Conservation (phyloP, 305 asterid species). For the Ilex paraguariensis region DNA sequence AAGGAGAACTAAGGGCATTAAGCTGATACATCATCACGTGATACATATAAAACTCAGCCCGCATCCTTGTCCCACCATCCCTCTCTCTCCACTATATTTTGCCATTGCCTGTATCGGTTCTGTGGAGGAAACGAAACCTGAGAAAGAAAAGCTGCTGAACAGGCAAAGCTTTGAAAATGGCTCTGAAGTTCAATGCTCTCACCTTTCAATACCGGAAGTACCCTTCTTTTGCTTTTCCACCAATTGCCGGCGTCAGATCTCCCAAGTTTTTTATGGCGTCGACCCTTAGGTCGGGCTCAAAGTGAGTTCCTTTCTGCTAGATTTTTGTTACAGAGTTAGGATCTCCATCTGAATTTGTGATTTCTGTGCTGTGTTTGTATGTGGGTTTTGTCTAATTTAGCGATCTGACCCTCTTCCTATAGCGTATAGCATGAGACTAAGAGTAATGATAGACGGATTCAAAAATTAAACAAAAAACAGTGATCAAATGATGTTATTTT, state of each 20-base stretch:
- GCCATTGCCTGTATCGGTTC: background rate
- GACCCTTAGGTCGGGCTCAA: slow-evolving; percentile 50
- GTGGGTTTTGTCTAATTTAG: background rate
- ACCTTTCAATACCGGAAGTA: slow-evolving; percentile 43
- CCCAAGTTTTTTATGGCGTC: slow-evolving; percentile 71
- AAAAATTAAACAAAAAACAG: too few species aligned
- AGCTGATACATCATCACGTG: too few species aligned
- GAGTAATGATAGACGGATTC: too few species aligned
- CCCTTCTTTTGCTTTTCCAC: slow-evolving; percentile 51
- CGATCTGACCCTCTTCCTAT: too few species aligned
- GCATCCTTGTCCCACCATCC: slow-evolving; percentile 19
- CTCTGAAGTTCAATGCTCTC: slow-evolving; percentile 52
- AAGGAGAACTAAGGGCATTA: too few species aligned
- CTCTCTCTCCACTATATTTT: slow-evolving; percentile 11
- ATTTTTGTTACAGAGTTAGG: background rate
- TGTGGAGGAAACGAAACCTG: too few species aligned
- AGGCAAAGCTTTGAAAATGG: slow-evolving; percentile 28
- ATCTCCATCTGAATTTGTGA: background rate
- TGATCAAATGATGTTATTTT: too few species aligned
- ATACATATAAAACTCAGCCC: slow-evolving; percentile 4
- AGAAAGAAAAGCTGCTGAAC: background rate
- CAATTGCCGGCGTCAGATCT: slow-evolving; percentile 56
- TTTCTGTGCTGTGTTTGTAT: slow-evolving; percentile 1
- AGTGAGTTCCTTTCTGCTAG: slow-evolving; percentile 23
- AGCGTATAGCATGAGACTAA: background rate